Conservation (phyloP, 768 basidiomycete species). For the Trametes coccinea region DNA sequence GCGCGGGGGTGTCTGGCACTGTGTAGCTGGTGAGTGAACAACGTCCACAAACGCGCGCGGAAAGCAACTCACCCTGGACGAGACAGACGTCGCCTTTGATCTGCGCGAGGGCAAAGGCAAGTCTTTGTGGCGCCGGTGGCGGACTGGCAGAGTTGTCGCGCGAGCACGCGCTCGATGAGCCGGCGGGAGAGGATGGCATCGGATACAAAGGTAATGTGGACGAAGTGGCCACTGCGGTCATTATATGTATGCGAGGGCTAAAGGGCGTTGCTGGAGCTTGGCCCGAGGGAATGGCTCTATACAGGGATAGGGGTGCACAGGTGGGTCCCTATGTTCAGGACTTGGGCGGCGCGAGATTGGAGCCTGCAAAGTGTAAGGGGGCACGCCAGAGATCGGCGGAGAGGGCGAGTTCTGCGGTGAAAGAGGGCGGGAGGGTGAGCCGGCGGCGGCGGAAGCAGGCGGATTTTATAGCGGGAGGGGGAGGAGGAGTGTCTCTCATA, state of each 20-base stretch:
- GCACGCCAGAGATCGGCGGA: not conserved
- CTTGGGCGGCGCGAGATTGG: no score
- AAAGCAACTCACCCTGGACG: conserved; percentile 29
- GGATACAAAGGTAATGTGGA: conserved; percentile 13
- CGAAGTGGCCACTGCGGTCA: conserved; percentile 16
- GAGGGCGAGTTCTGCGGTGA: not conserved
- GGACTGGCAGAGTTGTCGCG: conserved; percentile 5
- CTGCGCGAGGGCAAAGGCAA: conserved; percentile 30
- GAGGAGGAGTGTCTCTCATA: not conserved
- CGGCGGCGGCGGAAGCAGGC: conserved; percentile 4
- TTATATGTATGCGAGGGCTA: conserved; percentile 2
- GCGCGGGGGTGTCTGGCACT: conserved; percentile 18
- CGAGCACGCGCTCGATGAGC: conserved; percentile 6
- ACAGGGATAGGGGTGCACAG: conserved; percentile 1
- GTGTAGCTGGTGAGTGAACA: not conserved
- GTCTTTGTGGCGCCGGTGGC: not conserved
- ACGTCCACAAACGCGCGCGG: no score
- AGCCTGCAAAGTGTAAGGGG: no score
- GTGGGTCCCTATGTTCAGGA: not conserved
- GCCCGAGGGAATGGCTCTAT: not conserved
- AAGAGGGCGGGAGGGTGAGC: not conserved
- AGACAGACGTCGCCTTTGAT: conserved; percentile 31
- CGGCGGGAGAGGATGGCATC: conserved; percentile 4
- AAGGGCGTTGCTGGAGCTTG: not conserved
- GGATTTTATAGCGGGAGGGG: conserved; percentile 1